These are phyloP conservation scores for Erucastrum elatum DNA, from an alignment of 345 rosid species.

Conservation along the genomic window DNA sequence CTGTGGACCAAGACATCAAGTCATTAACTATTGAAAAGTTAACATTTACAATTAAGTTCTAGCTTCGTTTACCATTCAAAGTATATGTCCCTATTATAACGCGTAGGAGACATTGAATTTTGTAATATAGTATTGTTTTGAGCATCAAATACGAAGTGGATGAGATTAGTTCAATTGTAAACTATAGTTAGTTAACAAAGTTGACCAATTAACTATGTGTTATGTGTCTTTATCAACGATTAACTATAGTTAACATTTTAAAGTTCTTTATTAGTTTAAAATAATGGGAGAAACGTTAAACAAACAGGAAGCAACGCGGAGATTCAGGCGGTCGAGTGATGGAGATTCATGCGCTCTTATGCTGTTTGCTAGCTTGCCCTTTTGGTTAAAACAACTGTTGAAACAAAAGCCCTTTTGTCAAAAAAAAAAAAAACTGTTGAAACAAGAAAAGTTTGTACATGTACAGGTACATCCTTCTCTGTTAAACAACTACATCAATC, in stretches of 20 bases:
- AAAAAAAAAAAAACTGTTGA: too few species aligned
- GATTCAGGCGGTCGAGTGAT: slow-evolving; percentile 32
- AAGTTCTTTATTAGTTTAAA: neutral
- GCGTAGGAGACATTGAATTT: neutral
- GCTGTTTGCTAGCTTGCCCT: neutral
- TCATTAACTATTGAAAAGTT: neutral
- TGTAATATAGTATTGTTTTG: neutral
- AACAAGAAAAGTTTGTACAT: neutral
- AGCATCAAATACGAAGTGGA: slow-evolving; percentile 20
- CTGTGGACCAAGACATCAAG: neutral
- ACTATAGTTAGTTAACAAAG: slow-evolving; percentile 36
- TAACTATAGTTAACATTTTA: slow-evolving; percentile 21
- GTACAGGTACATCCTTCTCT: neutral
- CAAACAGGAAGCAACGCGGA: slow-evolving; percentile 14
- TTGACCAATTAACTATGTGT: slow-evolving; percentile 33
- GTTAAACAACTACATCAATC: neutral
- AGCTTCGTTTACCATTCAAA: neutral
- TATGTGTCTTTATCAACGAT: slow-evolving; percentile 26
- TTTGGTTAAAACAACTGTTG: neutral
- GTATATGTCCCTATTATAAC: neutral
- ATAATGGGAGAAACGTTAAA: slow-evolving; percentile 2
- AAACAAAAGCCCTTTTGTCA: too few species aligned
- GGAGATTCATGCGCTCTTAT: slow-evolving; percentile 20
- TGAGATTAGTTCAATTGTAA: slow-evolving; percentile 7
- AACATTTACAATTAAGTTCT: neutral